Conservation (phyloP, 768 basidiomycete genomes). For the Jaapia argillacea region DNA sequence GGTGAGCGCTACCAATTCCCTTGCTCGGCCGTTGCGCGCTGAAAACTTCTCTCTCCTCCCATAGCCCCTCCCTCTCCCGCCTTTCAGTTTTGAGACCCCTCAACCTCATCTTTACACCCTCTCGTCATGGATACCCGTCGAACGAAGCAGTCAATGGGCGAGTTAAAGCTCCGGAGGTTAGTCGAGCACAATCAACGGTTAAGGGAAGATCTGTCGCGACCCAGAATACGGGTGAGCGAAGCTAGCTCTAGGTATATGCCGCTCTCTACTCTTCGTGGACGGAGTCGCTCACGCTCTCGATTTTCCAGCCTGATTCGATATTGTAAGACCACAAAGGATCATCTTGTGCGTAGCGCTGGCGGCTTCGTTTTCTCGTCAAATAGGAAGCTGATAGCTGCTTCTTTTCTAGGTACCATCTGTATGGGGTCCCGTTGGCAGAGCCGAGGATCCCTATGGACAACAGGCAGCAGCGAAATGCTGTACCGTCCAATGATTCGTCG, state of each 20-base stretch:
- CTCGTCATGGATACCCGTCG: conserved; percentile 35
- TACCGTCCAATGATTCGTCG: conserved; percentile 5
- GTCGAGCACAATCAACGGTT: conserved; percentile 68
- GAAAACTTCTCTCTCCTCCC: too few species aligned
- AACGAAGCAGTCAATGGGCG: conserved; percentile 67
- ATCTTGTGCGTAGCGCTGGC: conserved; percentile 39
- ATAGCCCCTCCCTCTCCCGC: too few species aligned
- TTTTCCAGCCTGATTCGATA: conserved; percentile 54
- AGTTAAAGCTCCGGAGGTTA: conserved; percentile 71
- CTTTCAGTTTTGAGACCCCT: too few species aligned
- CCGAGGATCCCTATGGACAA: conserved; percentile 88
- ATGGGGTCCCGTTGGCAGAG: conserved; percentile 91
- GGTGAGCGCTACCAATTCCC: too few species aligned
- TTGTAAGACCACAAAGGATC: conserved; percentile 66
- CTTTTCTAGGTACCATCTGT: too few species aligned
- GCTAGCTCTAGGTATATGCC: conserved; percentile 43
- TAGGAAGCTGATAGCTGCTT: not conserved
- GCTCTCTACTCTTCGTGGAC: conserved; percentile 4
- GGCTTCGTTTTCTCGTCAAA: conserved; percentile 2
- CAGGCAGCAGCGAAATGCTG: conserved; percentile 23
- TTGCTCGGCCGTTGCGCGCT: too few species aligned
- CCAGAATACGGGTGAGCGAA: conserved; percentile 64
- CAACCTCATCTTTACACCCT: too few species aligned
- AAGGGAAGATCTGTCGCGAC: conserved; percentile 62
- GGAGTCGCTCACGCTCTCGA: not conserved